These are phyloP conservation scores for Scopulariopsis brevicaulis DNA, from an alignment of 2,329 filamentous ascomycete genomes.

Conservation along the genomic window DNA sequence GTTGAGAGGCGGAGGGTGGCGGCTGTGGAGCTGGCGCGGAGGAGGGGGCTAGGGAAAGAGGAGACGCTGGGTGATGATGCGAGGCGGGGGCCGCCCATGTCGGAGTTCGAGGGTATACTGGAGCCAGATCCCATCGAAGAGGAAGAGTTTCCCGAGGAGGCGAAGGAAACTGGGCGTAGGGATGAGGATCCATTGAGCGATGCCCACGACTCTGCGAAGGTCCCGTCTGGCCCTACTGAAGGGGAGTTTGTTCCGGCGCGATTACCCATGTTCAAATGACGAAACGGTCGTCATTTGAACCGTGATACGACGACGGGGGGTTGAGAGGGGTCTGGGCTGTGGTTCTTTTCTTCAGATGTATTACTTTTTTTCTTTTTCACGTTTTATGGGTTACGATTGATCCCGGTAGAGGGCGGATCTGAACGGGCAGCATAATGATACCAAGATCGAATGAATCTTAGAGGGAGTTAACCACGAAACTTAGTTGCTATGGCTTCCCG, in stretches of 20 bases:
- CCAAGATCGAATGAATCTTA: not conserved
- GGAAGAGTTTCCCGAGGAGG: not conserved
- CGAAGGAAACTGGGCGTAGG: not conserved
- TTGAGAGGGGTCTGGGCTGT: not conserved
- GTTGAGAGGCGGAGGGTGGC: conserved; percentile 40
- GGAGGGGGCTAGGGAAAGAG: conserved; percentile 29
- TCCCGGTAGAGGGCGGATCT: not conserved
- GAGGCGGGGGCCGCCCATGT: not conserved
- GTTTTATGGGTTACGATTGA: not conserved
- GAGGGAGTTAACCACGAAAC: not conserved
- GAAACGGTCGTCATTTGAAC: too few relatives aligned
- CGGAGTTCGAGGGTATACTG: not conserved
- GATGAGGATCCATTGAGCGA: not conserved
- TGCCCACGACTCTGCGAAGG: not conserved
- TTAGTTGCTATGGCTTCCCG: not conserved
- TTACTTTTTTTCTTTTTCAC: not conserved
- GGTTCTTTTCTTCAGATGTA: not conserved
- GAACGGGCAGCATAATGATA: not conserved
- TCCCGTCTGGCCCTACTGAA: not conserved
- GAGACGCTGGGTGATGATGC: not conserved
- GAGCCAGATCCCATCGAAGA: too few relatives aligned
- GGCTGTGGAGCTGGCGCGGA: conserved; percentile 36
- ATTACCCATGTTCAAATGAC: conserved; percentile 41
- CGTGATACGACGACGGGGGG: not conserved
- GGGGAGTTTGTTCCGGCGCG: conserved; percentile 44